Percentiles rank a stretch among this genome's conserved stretches.
These are phyloP conservation scores for Mucuna pruriens DNA, from an alignment of 306 rosid species.

Conservation along the genomic window DNA sequence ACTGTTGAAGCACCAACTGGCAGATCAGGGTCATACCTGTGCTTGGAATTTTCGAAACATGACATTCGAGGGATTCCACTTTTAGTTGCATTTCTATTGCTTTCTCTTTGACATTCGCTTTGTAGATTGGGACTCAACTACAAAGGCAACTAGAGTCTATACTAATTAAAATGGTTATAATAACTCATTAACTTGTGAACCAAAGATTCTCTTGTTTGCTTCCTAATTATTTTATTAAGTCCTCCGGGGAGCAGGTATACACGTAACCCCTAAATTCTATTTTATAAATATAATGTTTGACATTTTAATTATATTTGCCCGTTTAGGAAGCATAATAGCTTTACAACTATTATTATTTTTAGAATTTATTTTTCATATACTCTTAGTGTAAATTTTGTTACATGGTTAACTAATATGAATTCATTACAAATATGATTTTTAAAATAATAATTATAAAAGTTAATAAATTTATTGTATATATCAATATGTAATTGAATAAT, in stretches of 20 bases:
- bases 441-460: too few relatives aligned
- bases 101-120: slow-evolving; percentile 22
- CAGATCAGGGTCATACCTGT: slow-evolving; percentile 17
- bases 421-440: too few relatives aligned
- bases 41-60: slow-evolving; percentile 17
- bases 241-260: neutral
- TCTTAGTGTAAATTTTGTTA: neutral
- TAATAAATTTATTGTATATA: too few relatives aligned
- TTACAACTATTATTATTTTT: neutral
- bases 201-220: slow-evolving; percentile 1
- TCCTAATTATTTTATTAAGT: neutral
- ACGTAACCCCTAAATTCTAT: neutral
- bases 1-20: slow-evolving; percentile 44
- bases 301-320: neutral
- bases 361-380: neutral
- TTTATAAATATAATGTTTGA: neutral
- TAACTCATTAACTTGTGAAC: neutral
- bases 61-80: slow-evolving; percentile 22
- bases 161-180: neutral
- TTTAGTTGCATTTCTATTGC: slow-evolving; percentile 34
- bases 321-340: neutral
- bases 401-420: too few relatives aligned
- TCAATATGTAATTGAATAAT: too few relatives aligned
- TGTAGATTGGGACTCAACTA: slow-evolving; percentile 32
- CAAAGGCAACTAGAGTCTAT: neutral